These are phyloP conservation scores for Arachnopeziza araneosa DNA, from an alignment of 2,329 filamentous ascomycete genomes.

Conservation along the genomic window DNA sequence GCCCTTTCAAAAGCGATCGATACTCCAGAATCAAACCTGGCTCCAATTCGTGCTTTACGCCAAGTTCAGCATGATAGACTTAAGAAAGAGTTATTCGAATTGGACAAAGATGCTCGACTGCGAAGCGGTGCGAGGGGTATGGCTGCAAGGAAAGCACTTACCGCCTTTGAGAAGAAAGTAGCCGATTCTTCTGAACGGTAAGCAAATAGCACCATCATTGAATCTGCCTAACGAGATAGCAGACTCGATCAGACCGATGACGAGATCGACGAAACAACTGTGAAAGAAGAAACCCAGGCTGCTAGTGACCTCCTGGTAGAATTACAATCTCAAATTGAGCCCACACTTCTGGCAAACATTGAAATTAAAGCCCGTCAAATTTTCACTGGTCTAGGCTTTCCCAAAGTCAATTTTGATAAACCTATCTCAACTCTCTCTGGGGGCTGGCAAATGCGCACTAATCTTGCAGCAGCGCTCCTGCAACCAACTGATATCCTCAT, in stretches of 20 bases:
- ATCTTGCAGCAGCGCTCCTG: constrained; percentile 60
- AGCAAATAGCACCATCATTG: not conserved
- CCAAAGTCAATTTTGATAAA: constrained; percentile 52
- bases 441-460: constrained; percentile 68
- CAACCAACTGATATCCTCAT: constrained; percentile 73
- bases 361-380: constrained; percentile 62
- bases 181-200: constrained; percentile 41
- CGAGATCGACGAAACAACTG: constrained; percentile 48
- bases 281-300: constrained; percentile 62
- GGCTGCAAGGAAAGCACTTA: constrained; percentile 69
- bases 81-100: constrained; percentile 57
- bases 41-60: constrained; percentile 55
- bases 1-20: constrained; percentile 58
- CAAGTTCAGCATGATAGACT: constrained; percentile 57
- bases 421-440: constrained; percentile 65
- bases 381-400: constrained; percentile 66
- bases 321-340: constrained; percentile 62
- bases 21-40: constrained; percentile 44
- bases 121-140: constrained; percentile 71
- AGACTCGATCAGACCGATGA: constrained; percentile 45
- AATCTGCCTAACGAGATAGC: constrained; percentile 3
- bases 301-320: constrained; percentile 65
- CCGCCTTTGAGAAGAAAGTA: constrained; percentile 61
- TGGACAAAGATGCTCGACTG: constrained; percentile 67
- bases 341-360: constrained; percentile 55